These are phyloP conservation scores for Ophiostoma sp. DNA, from an alignment of 2,329 filamentous ascomycete species.

Conservation along the genomic window DNA sequence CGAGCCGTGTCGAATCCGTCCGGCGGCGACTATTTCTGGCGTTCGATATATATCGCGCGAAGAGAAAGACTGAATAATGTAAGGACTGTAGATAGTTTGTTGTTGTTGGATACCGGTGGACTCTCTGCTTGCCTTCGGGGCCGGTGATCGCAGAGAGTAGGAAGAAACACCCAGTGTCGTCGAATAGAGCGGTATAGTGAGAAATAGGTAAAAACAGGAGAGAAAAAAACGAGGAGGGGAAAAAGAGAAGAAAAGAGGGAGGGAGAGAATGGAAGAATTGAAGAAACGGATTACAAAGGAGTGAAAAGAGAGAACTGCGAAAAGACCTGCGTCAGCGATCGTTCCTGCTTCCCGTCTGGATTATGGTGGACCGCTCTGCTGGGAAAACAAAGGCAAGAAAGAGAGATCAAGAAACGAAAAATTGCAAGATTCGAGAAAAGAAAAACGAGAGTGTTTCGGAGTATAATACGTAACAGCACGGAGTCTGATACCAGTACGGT, in stretches of 20 bases:
- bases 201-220: background rate
- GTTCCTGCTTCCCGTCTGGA: constrained; percentile 8
- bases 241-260: constrained; percentile 9
- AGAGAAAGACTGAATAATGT: background rate
- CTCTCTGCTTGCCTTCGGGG: constrained; percentile 19
- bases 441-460: constrained; percentile 10
- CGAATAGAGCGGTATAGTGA: constrained; percentile 17
- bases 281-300: constrained; percentile 9
- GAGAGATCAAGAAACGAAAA: constrained; percentile 16
- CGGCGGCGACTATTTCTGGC: constrained; percentile 28
- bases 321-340: constrained; percentile 12
- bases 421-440: constrained; percentile 4
- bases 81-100: background rate
- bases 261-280: background rate
- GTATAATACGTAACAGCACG: background rate
- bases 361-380: constrained; percentile 8
- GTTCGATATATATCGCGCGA: constrained; percentile 1
- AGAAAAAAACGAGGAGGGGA: background rate
- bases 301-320: constrained; percentile 14
- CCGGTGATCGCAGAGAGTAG: constrained; percentile 4
- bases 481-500: background rate
- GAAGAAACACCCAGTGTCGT: background rate
- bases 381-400: background rate
- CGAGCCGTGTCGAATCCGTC: constrained; percentile 27
- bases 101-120: background rate